phyloP scores from a whole-genome alignment of 129 eudicot genomes.

The Artemisia argyi region DNA sequence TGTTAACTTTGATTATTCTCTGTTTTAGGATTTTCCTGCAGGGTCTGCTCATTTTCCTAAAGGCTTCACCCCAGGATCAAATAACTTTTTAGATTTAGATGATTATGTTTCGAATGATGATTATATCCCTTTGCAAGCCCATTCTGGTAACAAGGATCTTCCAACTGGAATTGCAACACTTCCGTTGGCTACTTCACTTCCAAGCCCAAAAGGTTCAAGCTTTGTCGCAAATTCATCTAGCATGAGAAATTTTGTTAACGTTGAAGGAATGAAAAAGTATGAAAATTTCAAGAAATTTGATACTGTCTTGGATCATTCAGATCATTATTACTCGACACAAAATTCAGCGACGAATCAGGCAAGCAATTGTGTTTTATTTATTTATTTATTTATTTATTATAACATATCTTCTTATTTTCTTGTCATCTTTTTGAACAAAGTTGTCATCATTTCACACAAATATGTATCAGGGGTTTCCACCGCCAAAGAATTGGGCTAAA shows the following conservation, averaged over 20 bases:
- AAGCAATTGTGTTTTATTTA: conserved; percentile 1
- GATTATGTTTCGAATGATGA: conserved; percentile 47
- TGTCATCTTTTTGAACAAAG: background rate
- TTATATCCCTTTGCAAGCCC: conserved; percentile 56
- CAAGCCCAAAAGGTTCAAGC: conserved; percentile 18
- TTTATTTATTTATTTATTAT: background rate
- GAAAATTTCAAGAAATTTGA: conserved; percentile 68
- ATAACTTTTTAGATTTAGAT: conserved; percentile 37
- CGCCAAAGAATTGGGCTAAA: conserved; percentile 65
- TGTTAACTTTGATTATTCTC: background rate
- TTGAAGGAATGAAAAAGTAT: conserved; percentile 42
- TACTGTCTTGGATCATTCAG: conserved; percentile 64
- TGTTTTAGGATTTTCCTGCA: conserved; percentile 11
- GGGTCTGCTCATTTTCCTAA: background rate
- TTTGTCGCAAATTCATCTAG: conserved; percentile 23
- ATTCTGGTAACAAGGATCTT: conserved; percentile 64
- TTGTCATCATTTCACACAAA: conserved; percentile 2
- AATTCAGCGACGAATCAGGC: conserved; percentile 44
- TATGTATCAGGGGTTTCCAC: conserved; percentile 36
- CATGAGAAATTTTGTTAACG: conserved; percentile 24
- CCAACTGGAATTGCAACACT: conserved; percentile 79
- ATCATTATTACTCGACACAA: conserved; percentile 40
- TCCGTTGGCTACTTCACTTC: conserved; percentile 56
- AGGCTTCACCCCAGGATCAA: conserved; percentile 20
- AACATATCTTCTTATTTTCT: background rate